Percentiles rank a stretch among this genome's conserved stretches.
Evolutionary conservation across 2,329 filamentous ascomycete species (phyloP).

Genomic region (Botryosphaeria dothidea): DNA sequence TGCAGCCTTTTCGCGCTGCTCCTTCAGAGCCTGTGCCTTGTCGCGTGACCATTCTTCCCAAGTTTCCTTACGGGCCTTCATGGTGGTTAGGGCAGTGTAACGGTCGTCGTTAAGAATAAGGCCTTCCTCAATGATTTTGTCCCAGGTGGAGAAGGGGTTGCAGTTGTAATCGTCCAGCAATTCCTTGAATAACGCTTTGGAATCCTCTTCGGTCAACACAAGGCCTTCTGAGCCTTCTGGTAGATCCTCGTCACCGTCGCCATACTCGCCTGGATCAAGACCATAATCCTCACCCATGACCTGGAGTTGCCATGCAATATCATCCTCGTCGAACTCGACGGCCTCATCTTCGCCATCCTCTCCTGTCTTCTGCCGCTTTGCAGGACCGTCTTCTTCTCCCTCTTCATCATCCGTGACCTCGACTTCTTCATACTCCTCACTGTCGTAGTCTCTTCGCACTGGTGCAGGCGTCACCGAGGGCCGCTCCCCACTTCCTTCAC

Average conservation of each 20-base stretch:
- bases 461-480: constrained; percentile 31
- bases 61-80: constrained; percentile 75
- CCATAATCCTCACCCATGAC: constrained; percentile 87
- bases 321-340: constrained; percentile 88
- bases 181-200: constrained; percentile 77
- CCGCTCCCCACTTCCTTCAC: constrained; percentile 27
- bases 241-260: constrained; percentile 65
- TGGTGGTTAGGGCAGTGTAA: constrained; percentile 81
- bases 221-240: constrained; percentile 73
- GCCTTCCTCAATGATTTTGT: constrained; percentile 81
- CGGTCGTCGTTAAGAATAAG: constrained; percentile 80
- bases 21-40: constrained; percentile 71
- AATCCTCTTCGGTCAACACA: constrained; percentile 72
- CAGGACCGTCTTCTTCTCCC: constrained; percentile 48
- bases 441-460: constrained; percentile 49
- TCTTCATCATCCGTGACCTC: constrained; percentile 66
- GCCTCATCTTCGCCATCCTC: constrained; percentile 48
- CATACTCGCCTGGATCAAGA: constrained; percentile 75
- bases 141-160: constrained; percentile 89
- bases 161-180: constrained; percentile 79
- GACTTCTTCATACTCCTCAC: constrained; percentile 75
- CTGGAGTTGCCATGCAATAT: constrained; percentile 88
- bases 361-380: constrained; percentile 52
- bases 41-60: constrained; percentile 84
- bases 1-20: constrained; percentile 71